Base-by-base conservation (phyloP, 495 filamentous ascomycete species). In the Bathelium albidoporum region DNA sequence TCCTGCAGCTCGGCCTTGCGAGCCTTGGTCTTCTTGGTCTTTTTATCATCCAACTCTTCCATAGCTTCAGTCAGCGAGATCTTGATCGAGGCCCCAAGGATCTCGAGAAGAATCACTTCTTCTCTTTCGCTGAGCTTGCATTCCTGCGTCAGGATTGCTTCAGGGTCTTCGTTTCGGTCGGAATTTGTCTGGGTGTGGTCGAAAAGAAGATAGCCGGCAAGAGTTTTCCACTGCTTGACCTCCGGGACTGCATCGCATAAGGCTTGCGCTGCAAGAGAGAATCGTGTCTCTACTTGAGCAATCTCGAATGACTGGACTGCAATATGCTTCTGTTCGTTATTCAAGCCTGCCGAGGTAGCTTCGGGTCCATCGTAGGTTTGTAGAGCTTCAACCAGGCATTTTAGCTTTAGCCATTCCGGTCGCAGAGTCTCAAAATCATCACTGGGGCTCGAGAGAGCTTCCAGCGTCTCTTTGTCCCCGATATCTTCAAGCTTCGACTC, bases 141-240 rank as follows among this genome's bases (percentile, higher is more conserved):
- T 43, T 85, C 79, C 16, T 80, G 78, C 61, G 83, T 84, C 20
- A 94, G 77, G 20, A 79, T 76, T 14, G 76, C 78, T 55, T 84
- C 81, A 5, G 78, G 73, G 59, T 84, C 82, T 63, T 81, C 79
- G n/a, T 73, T 72, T 2, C 81, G 76, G n/a, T 79, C 74, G 58
- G 80, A 71, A 1, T 69, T 67, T 16, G 80, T 76, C 44, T 78
- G 82, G 0, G 90, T 91, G 72, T 96, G 90, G 66, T 98, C 94
- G 67, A 90, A 95, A 1, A 98, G 79, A 11, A 98, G 81, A 76
- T 97, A 97, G 7, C 88, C 90, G 29, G 90, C 89, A 29, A 97
- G 76, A 0, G 87, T 80, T 71, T 96, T 89, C 95, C 95, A 98
- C 59, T 91, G 85, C 60, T 82, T 80, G 14, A 96, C 78, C 65